These are phyloP conservation scores for Delitschia confertaspora DNA, from an alignment of 495 filamentous ascomycete species.

Conservation along the genomic window DNA sequence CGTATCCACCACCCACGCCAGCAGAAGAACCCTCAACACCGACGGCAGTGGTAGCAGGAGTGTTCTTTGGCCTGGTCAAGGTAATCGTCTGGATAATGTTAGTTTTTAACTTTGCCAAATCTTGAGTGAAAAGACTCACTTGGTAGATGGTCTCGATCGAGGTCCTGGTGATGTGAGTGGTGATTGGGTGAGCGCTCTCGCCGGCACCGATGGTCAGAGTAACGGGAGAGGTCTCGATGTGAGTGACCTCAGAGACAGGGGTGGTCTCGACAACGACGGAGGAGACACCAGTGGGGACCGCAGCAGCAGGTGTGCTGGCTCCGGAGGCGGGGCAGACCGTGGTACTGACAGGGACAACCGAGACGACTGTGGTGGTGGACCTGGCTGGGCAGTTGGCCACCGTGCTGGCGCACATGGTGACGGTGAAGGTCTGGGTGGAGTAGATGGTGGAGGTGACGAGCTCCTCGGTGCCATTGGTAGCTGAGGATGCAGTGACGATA, in stretches of 20 bases:
- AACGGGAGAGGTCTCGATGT: conserved; percentile 14
- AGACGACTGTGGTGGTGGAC: conserved; percentile 6
- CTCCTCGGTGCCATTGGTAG: conserved; percentile 1
- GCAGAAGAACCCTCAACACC: neutral
- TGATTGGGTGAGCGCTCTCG: conserved; percentile 14
- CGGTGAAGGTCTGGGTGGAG: conserved; percentile 20
- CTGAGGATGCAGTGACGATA: neutral
- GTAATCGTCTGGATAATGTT: too few relatives aligned
- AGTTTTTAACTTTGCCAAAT: too few relatives aligned
- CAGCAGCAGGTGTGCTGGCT: neutral
- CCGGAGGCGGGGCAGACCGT: conserved; percentile 6
- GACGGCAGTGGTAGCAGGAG: neutral
- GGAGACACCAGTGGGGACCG: neutral
- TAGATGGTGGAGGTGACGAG: conserved; percentile 12
- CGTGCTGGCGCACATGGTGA: conserved; percentile 1
- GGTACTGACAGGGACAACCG: conserved; percentile 9
- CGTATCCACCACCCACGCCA: neutral
- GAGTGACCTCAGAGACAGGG: conserved; percentile 4
- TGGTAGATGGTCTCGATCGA: conserved; percentile 18
- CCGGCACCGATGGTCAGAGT: conserved; percentile 24
- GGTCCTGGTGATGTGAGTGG: conserved; percentile 19
- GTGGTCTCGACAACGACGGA: neutral
- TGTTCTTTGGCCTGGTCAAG: too few relatives aligned
- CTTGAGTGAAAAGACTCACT: too few relatives aligned
- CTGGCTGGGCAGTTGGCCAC: conserved; percentile 1